Evolutionary conservation across 805 yeast genomes (phyloP), one percentile per base, ranked within the genome.

Genomic region (Yueomyces sp.): DNA sequence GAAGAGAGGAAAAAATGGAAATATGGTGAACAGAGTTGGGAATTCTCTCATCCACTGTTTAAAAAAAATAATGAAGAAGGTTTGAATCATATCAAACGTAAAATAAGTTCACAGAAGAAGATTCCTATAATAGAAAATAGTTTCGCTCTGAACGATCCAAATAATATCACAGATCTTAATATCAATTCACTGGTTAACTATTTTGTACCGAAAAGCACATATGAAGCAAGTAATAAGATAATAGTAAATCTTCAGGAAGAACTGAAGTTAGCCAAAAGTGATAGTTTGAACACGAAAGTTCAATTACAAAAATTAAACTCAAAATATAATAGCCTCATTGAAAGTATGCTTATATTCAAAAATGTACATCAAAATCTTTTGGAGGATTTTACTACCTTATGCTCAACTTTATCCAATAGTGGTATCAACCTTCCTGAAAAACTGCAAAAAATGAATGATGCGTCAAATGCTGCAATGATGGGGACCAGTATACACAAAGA

Each of bases 41-140:
- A 90, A 60, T 90, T 92, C 67, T 78, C 79, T 57, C 97, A 92
- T 61, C 94, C 96, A 0, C 85, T 79, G 50, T 92, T 92, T 62
- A 74, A 74, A 50, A 74, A 76, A 33, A 80, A 84, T 60, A 85
- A 85, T 56, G 71, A 76, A 44, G 81, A 77, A n/a, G 77, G 85
- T 8, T 69, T 94, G 36, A 95, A 88, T 42, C 82, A 84, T 50
- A 92, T 92, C 57, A 85, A 85, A 55, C 67, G 96, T 40, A 88
- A 88, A 59, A 81, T 81, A 0, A 83, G 92, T 4, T 9, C 5
- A 9, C 64, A 68, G 12, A 67, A 70, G 44, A 77, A 74, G 50
- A 73, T 76, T 53, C 52, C 56, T 19, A 28, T 47, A 34, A 40
- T 51, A 4, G 63, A 60, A 36, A 56, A 54, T 4, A 40, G 44